Base-by-base conservation (phyloP, 352 stramenopile genomes). In the Phytophthora syringae region DNA sequence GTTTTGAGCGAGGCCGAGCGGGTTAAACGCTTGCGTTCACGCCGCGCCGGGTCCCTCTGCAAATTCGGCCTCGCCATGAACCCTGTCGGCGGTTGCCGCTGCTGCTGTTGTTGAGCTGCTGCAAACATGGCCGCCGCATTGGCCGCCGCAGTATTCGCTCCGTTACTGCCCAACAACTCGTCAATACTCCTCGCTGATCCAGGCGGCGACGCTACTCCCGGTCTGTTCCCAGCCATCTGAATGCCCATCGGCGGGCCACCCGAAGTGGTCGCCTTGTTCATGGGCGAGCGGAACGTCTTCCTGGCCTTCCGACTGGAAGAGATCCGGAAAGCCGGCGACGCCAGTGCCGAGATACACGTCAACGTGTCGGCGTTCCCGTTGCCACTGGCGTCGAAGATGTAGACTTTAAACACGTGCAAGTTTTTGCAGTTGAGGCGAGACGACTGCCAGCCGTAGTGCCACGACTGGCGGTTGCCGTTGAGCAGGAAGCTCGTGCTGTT, bases 381-480 rank as follows among this genome's bases (percentile, higher is more conserved):
- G 28, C 68, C 62, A 36, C 61, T 75, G 3, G 76, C 27, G 43
- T 76, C 67, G 64, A 91, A 92, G 22, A 86, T 71, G 55, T 88
- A 90, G 42, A 93, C 80, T 28, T 86, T 81, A 57, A 94, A 94
- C 11, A 90, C 84, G 68, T 94, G 86, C 53, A 91, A 60, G 43
- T 92, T 92, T 63, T 94, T 92, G 73, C 83, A 92, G 60, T 94
- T 94, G 16, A 94, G 76, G 1, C 86, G 76, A 24, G 86, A 94
- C 4, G 86, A 94, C 50, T 90, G 84, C 86, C 86, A 94, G 13
- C 86, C 86, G 52, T 94, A 94, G 66, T 94, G 86, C 86, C 86
- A 94, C 49, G 84, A 94, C 66, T 92, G 84, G 39, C 86, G 86
- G 65, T 94, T 92, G 30, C 86, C 86, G 63, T 94, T 94, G 51